Evolutionary conservation across 1,139 yeast genomes (phyloP), one percentile per base, ranked within the genome.

Genomic region (Suhomyces maxii): DNA sequence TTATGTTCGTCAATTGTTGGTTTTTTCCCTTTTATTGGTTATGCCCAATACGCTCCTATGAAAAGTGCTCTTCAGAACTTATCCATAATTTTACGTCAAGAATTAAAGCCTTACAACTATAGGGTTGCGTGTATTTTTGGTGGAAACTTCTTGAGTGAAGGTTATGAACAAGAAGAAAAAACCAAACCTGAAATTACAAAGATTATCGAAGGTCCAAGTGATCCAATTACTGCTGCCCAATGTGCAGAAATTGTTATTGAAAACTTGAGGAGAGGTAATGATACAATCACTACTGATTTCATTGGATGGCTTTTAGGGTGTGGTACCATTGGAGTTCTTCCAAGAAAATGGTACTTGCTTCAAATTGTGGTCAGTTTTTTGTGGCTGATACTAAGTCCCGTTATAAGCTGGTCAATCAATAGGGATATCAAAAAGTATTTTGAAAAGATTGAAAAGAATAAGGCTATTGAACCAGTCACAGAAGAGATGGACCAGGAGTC

Each of bases 141-240:
- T 0, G 99, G 99, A 0, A 90, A 89, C 61, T 90, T 93, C 67
- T 79, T 74, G 42, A 86, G 96, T 53, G 98, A 91, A 64, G 99
- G 99, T 0, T 95, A 67, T 58, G 80, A 70, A 7, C 82, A 83
- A 49, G 99, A 95, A 64, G 87, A 91, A 60, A 68, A 69, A 51
- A 86, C 95, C 7, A 95, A 95, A 61, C 99, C 99, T 0, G 79
- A 76, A 26, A 88, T 95, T 48, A 91, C 98, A 2, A 80, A 76
- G 51, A 68, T 68, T 28, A 89, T 95, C 38, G 99, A 95, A 64
- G 99, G 99, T 1, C 76, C 95, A 1, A 86, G 95, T 12, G 64
- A 61, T 7, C 82, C 97, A 0, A 85, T 89, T 26, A 61, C 84
- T 1, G 84, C 87, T 1, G 84, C 79, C 14, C 70, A 72, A 41